These are phyloP conservation scores for Acanthamoeba royreba DNA, from an alignment of 208 protist genomes.

Conservation along the genomic window DNA sequence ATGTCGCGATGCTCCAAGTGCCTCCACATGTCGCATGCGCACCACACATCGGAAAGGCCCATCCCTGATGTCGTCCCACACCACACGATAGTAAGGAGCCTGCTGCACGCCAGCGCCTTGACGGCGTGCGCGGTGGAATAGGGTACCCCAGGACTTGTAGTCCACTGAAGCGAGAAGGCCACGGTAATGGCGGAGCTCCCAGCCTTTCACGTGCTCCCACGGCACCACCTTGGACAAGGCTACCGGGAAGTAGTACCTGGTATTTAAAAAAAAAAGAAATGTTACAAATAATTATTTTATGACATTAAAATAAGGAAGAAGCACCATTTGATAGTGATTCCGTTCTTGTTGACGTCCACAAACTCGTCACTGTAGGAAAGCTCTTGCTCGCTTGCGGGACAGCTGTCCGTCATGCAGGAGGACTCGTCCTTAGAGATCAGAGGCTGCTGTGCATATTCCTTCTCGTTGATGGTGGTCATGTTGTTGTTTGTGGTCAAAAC, in stretches of 20 bases:
- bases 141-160: background rate
- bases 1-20: background rate
- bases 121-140: background rate
- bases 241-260: background rate
- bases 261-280: too few relatives aligned
- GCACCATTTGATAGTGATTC: background rate
- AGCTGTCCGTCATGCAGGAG: too few relatives aligned
- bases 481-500: too few relatives aligned
- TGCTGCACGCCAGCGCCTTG: background rate
- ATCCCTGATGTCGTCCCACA: too few relatives aligned
- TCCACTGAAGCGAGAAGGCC: background rate
- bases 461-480: too few relatives aligned
- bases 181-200: background rate
- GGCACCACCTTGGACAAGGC: background rate
- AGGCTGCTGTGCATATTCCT: too few relatives aligned
- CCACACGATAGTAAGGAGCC: too few relatives aligned
- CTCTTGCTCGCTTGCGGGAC: too few relatives aligned
- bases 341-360: background rate
- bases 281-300: too few relatives aligned
- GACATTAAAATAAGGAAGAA: too few relatives aligned
- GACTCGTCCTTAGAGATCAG: too few relatives aligned
- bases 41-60: background rate
- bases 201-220: background rate
- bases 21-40: background rate
- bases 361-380: background rate